Evolutionary conservation across 306 rosid species (phyloP), one percentile per base, ranked within the genome.

Genomic region (Fagus sylvatica): DNA sequence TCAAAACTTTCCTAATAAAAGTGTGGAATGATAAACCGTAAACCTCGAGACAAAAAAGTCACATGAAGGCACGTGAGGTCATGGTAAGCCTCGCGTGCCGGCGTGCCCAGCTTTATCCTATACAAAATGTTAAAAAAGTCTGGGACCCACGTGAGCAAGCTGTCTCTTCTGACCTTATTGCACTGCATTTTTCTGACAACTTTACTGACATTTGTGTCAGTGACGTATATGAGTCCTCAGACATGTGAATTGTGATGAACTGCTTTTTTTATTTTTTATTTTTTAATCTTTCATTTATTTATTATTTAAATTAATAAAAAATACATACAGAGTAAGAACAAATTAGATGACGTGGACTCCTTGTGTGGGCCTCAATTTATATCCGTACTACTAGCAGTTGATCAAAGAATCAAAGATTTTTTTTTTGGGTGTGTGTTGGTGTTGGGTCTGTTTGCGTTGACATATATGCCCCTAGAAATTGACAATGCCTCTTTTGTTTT

Each of bases 61-160:
- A 90, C 87, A 89, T 88, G 96, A 77, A 77, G 69, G 79, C 93
- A 89, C 97, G 93, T 91, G 97, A 87, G 83, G 41, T 7, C 28
- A 30, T 0, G 19, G 74, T 10, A 40, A 79, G 75, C 19, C 70
- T 82, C 82, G 93, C 93, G 93, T 87, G 90, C 95, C 84, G 87
- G 92, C 93, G 88, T 93, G 96, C 96, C 84, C 65, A 76, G 80
- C 88, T 84, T 87, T 89, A 36, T 55, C 80, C 83, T 76, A 71
- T 88, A 78, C 67, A 82, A 84, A 79, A 78, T 76, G 71, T 40
- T 71, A 39, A 76, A 83, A 78, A 28, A 11, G 69, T 4, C 6
- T 54, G 87, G 95, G 95, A 59, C 85, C 91, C 93, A 91, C 77
- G 76, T 82, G 71, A 42, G 75, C 75, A 54, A 65, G 83, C 88